phyloP scores from a whole-genome alignment of 441 rosid species.

The Adansonia rubrostipa region DNA sequence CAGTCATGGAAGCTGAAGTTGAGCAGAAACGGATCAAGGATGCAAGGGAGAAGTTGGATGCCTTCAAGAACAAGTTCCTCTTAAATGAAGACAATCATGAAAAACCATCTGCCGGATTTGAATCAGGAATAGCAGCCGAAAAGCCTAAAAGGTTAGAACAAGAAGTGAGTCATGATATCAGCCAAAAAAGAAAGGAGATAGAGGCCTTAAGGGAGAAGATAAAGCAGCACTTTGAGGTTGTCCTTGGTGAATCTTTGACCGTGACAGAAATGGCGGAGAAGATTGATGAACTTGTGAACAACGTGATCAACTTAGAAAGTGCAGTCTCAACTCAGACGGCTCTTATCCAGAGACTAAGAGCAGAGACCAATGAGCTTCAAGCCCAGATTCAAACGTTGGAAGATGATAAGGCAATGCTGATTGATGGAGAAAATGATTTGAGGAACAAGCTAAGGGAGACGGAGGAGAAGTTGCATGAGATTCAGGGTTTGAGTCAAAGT shows the following conservation, averaged over 20 bases:
- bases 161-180: slow-evolving; percentile 28
- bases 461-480: slow-evolving; percentile 60
- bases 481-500: slow-evolving; percentile 57
- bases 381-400: slow-evolving; percentile 61
- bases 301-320: slow-evolving; percentile 70
- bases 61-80: slow-evolving; percentile 49
- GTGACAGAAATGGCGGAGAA: slow-evolving; percentile 79
- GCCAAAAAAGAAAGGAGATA: slow-evolving; percentile 44
- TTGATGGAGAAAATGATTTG: slow-evolving; percentile 47
- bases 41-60: slow-evolving; percentile 54
- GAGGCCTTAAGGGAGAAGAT: slow-evolving; percentile 53
- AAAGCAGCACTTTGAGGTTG: slow-evolving; percentile 59
- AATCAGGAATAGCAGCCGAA: slow-evolving; percentile 29
- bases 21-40: slow-evolving; percentile 57
- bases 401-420: slow-evolving; percentile 50
- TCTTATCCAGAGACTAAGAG: slow-evolving; percentile 56
- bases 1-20: slow-evolving; percentile 55
- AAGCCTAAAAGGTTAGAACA: slow-evolving; percentile 39
- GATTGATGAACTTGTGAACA: slow-evolving; percentile 84
- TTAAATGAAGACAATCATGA: slow-evolving; percentile 33
- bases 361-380: slow-evolving; percentile 71
- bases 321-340: slow-evolving; percentile 66
- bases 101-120: slow-evolving; percentile 29
- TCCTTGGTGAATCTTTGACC: slow-evolving; percentile 45
- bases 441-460: slow-evolving; percentile 56